A percentile compares a stretch with the other conserved stretches of the same genome.
Evolutionary conservation across 2,329 filamentous ascomycete genomes (phyloP).

Genomic region (Pseudopithomyces maydicus): DNA sequence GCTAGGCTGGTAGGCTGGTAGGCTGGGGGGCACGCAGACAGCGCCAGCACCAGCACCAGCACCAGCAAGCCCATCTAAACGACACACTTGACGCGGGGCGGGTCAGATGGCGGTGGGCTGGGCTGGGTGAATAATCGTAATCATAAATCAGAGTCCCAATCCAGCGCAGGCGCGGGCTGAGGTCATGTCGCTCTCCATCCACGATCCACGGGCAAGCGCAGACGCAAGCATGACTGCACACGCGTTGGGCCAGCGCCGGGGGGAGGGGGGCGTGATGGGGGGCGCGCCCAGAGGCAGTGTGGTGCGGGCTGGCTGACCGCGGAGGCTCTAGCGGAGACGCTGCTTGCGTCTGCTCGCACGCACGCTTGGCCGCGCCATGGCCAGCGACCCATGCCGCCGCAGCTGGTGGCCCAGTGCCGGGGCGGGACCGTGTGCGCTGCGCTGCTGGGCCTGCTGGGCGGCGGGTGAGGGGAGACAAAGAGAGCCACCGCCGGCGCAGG

Average conservation of each 20-base stretch:
- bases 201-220: neutral
- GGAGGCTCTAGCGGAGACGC: slow-evolving; percentile 3
- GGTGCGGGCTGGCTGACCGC: neutral
- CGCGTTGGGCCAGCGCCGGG: neutral
- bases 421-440: neutral
- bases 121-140: slow-evolving; percentile 25
- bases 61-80: slow-evolving; percentile 14
- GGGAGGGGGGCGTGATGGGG: no score
- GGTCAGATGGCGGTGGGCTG: slow-evolving; percentile 28
- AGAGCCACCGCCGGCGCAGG: neutral
- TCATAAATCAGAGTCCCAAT: no score
- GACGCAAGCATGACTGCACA: slow-evolving; percentile 6
- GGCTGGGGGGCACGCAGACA: no score
- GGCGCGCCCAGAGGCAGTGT: neutral
- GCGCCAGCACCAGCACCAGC: no score
- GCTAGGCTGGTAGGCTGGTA: neutral
- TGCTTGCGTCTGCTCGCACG: slow-evolving; percentile 1
- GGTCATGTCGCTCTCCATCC: no score
- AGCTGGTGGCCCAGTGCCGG: neutral
- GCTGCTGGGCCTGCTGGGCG: neutral
- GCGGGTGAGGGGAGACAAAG: neutral
- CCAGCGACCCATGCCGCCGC: slow-evolving; percentile 1
- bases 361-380: slow-evolving; percentile 4
- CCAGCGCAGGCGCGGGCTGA: no score
- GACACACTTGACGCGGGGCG: slow-evolving; percentile 15